Evolutionary conservation across 106 monocot species (phyloP).

Genomic region (Narthecium ossifragum): DNA sequence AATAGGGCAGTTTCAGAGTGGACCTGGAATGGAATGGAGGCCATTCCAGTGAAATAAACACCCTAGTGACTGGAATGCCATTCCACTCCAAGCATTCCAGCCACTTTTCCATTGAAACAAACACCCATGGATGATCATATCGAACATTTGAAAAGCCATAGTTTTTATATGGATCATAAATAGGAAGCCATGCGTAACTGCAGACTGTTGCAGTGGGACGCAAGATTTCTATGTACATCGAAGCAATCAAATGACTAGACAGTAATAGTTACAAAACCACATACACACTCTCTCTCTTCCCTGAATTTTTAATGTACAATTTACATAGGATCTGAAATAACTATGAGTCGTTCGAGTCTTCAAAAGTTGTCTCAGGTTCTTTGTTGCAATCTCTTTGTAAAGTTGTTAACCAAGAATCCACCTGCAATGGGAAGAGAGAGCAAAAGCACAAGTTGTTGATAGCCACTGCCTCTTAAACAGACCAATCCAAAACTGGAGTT

Average conservation of each 20-base stretch:
- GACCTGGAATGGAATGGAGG: too few relatives aligned
- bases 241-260: neutral
- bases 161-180: too few relatives aligned
- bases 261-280: neutral
- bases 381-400: slow-evolving; percentile 33
- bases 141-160: too few relatives aligned
- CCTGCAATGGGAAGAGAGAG: slow-evolving; percentile 29
- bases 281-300: neutral
- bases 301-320: neutral
- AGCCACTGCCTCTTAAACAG: neutral
- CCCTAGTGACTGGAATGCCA: too few relatives aligned
- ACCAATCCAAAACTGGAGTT: neutral
- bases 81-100: too few relatives aligned
- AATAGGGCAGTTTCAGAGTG: too few relatives aligned
- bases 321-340: neutral
- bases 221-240: neutral
- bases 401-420: slow-evolving; percentile 53
- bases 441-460: neutral
- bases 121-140: too few relatives aligned
- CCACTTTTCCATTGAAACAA: too few relatives aligned
- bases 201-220: too few relatives aligned
- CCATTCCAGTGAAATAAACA: too few relatives aligned
- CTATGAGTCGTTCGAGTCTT: neutral
- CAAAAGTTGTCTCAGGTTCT: neutral
- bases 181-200: too few relatives aligned